Evolutionary conservation across 495 filamentous ascomycete genomes (phyloP).

Genomic region (Penicillium lividum): DNA sequence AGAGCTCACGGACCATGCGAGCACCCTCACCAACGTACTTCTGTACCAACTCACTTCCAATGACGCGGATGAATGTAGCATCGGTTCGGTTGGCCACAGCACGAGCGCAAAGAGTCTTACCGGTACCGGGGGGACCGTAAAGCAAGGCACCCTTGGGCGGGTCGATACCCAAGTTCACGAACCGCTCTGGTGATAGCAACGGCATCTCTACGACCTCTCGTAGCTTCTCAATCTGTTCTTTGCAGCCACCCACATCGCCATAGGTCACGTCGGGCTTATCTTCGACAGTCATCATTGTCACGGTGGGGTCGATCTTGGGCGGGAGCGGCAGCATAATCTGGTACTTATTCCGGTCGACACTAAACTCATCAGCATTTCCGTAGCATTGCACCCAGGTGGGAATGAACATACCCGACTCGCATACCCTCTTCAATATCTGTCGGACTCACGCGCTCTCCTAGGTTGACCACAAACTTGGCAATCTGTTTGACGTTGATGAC

Average conservation of each 20-base stretch:
- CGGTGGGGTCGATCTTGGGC: slow-evolving; percentile 97
- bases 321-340: slow-evolving; percentile 97
- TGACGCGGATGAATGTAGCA: slow-evolving; percentile 97
- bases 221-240: slow-evolving; percentile 99
- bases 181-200: slow-evolving; percentile 91
- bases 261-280: slow-evolving; percentile 99
- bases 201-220: slow-evolving; percentile 99
- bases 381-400: background rate
- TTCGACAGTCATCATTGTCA: slow-evolving; percentile 99
- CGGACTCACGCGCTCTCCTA: slow-evolving; percentile 93
- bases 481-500: slow-evolving; percentile 99
- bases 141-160: slow-evolving; percentile 96
- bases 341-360: slow-evolving; percentile 98
- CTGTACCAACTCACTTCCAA: slow-evolving; percentile 94
- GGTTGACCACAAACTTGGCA: slow-evolving; percentile 98
- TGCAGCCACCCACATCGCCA: slow-evolving; percentile 97
- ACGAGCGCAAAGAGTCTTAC: slow-evolving; percentile 96
- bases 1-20: slow-evolving; percentile 96
- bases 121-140: slow-evolving; percentile 95
- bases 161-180: slow-evolving; percentile 96
- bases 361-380: slow-evolving; percentile 29
- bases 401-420: slow-evolving; percentile 73
- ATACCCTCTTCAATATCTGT: slow-evolving; percentile 99
- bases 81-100: slow-evolving; percentile 97
- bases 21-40: slow-evolving; percentile 99